Evolutionary conservation across 257 asterid genomes (phyloP).

Genomic region (Forsythia viridissima): DNA sequence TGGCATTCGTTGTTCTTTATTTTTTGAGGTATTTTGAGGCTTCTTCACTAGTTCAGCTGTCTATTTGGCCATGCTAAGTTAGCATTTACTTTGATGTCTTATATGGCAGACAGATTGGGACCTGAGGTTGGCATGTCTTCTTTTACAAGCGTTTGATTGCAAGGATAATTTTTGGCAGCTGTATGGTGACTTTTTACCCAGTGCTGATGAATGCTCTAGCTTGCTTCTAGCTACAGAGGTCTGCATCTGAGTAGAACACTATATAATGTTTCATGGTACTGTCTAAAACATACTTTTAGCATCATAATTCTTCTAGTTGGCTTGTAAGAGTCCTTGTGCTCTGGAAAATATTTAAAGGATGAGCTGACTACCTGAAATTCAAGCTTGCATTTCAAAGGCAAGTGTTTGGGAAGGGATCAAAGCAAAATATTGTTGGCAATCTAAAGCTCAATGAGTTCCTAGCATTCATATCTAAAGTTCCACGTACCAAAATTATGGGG

Average conservation of each 20-base stretch:
- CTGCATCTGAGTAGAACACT: conserved; percentile 26
- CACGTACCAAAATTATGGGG: not conserved
- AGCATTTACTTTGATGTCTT: conserved; percentile 12
- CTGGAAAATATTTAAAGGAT: not conserved
- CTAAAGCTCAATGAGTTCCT: not conserved
- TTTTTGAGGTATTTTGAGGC: not conserved
- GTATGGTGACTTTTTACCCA: conserved; percentile 92
- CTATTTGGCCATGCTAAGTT: conserved; percentile 3
- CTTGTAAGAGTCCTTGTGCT: not conserved
- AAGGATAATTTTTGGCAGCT: conserved; percentile 94
- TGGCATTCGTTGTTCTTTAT: conserved; percentile 3
- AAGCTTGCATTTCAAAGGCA: not conserved
- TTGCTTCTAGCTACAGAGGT: conserved; percentile 97
- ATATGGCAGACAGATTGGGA: conserved; percentile 93
- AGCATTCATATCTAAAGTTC: not conserved
- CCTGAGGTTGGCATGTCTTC: conserved; percentile 92
- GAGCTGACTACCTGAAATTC: not conserved
- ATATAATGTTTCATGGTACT: conserved; percentile 12
- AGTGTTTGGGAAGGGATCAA: not conserved
- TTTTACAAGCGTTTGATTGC: conserved; percentile 87
- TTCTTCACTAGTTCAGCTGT: not conserved
- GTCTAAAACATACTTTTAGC: not conserved
- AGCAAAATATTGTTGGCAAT: not conserved
- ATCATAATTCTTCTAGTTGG: not conserved
- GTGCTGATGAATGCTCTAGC: conserved; percentile 86